Evolutionary conservation across 2,329 filamentous ascomycete species (phyloP), one percentile per base, ranked within the genome.

Genomic region (Alternaria longipes): DNA sequence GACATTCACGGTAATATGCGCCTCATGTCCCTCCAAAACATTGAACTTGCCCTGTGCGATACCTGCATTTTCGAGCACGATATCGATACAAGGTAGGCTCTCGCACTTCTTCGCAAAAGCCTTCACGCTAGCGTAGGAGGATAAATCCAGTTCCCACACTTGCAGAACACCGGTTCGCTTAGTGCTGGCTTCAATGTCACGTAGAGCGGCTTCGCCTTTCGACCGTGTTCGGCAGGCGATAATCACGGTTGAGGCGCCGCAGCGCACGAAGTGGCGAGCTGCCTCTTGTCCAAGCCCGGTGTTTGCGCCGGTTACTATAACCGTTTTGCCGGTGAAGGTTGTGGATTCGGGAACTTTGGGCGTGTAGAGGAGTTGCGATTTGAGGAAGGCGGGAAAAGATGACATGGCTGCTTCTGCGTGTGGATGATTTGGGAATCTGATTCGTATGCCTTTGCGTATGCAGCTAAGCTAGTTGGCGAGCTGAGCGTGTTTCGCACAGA

Each of bases 301-400:
- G 59, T 84, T 84, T 7, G 79, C 74, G 41, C 83, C 83, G 1
- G 83, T 85, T 1, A 84, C 78, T 26, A 84, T 78, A 56, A 81
- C 72, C 1, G 79, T 80, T 55, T 72, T 70, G 6, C 70, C 67
- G 3, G 72, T 45, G 34, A 72, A 59, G 12, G 49, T 59, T 9
- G 18, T 16, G 5, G 55, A 49, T 16, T 58, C 22, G 3, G 55
- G 55, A 3, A 58, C 6, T n/a, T 24, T 54, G n/a, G 55, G 55
- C 6, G 40, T 58, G 24, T 58, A 58, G 22, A 58, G 36, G 1
- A 58, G 41, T 14, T 58, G 55, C 0, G 55, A 58, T 20, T 46
- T 58, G 8, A 58, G 30, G 41, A 58, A 58, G 14, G 55, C 28
- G 6, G 55, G 49, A 18, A 58, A 54, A n/a, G 47, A 53, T 11